Conservation (phyloP, 148 eudicot species). For the Camellia lanceoleosa region DNA sequence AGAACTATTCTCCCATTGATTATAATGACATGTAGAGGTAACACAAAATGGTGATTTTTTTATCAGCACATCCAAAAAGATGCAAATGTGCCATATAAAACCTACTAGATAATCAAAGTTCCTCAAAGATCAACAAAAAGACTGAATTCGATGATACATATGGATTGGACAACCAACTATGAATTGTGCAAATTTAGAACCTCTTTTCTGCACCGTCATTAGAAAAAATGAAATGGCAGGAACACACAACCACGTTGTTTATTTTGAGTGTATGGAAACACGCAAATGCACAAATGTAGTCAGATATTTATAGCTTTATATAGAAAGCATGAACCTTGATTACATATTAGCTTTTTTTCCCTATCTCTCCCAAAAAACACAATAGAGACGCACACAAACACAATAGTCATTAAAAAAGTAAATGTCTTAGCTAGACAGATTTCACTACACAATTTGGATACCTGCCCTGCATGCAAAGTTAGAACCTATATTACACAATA, state of each 20-base stretch:
- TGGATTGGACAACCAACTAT: background rate
- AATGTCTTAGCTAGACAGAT: background rate
- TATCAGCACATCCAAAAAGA: too few species aligned
- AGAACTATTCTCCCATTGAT: too few species aligned
- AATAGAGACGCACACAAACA: background rate
- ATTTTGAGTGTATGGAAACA: background rate
- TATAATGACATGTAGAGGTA: too few species aligned
- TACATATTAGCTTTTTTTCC: background rate
- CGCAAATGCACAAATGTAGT: background rate
- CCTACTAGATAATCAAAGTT: too few species aligned
- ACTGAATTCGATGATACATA: too few species aligned
- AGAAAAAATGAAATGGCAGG: background rate
- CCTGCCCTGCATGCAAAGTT: background rate
- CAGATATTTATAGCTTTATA: background rate
- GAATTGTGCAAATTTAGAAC: background rate
- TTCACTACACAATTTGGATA: background rate
- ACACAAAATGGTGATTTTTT: too few species aligned
- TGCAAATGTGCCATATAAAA: too few species aligned
- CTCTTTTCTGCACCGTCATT: too few species aligned
- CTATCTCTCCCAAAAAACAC: background rate
- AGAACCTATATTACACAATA: background rate
- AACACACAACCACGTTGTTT: background rate
- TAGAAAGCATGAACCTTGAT: background rate
- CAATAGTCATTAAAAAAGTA: too few species aligned
- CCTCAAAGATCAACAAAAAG: too few species aligned